Conservation (phyloP, 371 early-diverging fungal genomes). For the Sporodiniella umbellata region DNA sequence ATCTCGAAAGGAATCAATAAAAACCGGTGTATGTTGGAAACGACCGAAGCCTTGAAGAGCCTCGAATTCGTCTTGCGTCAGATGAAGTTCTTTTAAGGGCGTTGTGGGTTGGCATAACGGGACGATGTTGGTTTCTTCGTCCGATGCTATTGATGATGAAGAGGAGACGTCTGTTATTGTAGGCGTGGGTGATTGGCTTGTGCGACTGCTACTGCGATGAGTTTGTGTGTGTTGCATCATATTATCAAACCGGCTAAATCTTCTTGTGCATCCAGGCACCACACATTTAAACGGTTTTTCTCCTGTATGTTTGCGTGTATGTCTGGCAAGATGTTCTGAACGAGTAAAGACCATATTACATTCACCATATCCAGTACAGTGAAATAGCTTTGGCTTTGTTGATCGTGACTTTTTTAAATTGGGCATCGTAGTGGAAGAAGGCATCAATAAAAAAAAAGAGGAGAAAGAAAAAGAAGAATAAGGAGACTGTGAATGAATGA, state of each 20-base stretch:
- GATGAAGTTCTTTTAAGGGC: slow-evolving; percentile 19
- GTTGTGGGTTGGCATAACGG: slow-evolving; percentile 2
- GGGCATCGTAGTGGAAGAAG: neutral
- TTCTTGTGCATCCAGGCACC: slow-evolving; percentile 54
- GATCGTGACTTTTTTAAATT: slow-evolving; percentile 12
- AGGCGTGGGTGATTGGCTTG: neutral
- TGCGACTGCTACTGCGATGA: slow-evolving; percentile 14
- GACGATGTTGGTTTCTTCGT: slow-evolving; percentile 26
- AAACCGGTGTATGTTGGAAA: slow-evolving; percentile 32
- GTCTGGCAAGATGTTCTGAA: slow-evolving; percentile 60
- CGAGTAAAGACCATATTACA: slow-evolving; percentile 62
- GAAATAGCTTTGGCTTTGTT: slow-evolving; percentile 50
- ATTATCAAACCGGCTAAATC: slow-evolving; percentile 60
- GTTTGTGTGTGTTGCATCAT: slow-evolving; percentile 67
- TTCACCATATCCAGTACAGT: slow-evolving; percentile 54
- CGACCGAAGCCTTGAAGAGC: slow-evolving; percentile 42
- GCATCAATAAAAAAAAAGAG: neutral
- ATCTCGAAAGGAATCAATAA: slow-evolving; percentile 35
- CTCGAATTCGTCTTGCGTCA: slow-evolving; percentile 46
- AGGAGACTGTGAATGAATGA: slow-evolving; percentile 14
- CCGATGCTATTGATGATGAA: slow-evolving; percentile 10
- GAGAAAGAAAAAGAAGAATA: slow-evolving; percentile 1
- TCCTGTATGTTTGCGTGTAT: slow-evolving; percentile 58
- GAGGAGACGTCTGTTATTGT: neutral
- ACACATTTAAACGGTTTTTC: slow-evolving; percentile 63